Conservation (phyloP, 2,329 filamentous ascomycete genomes). For the Talaromyces islandicus region DNA sequence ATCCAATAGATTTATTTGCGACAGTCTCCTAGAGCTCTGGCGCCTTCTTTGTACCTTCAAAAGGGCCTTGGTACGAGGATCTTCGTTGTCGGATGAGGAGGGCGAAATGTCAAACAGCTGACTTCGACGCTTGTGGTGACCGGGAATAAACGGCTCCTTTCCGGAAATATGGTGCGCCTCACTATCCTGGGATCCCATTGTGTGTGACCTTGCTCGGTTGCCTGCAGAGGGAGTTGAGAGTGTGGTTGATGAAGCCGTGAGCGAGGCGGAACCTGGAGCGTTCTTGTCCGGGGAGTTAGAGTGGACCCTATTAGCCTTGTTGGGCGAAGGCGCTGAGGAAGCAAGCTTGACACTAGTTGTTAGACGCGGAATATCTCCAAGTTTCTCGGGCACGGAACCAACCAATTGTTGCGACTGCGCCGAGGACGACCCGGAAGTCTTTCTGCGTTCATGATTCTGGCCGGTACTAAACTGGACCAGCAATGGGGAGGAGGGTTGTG, state of each 20-base stretch:
- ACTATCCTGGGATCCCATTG: conserved; percentile 88
- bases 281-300: conserved; percentile 56
- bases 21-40: conserved; percentile 92
- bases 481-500: conserved; percentile 80
- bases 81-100: conserved; percentile 95
- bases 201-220: conserved; percentile 78
- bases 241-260: conserved; percentile 18
- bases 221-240: neutral
- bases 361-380: conserved; percentile 65
- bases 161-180: conserved; percentile 59
- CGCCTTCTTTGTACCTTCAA: conserved; percentile 86
- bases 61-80: conserved; percentile 81
- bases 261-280: conserved; percentile 49
- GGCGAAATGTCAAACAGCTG: conserved; percentile 96
- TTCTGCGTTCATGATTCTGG: conserved; percentile 74
- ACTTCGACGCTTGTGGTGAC: conserved; percentile 82
- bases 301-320: conserved; percentile 36
- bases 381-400: conserved; percentile 62
- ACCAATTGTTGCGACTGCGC: conserved; percentile 70
- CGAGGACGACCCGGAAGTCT: conserved; percentile 86
- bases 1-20: conserved; percentile 79
- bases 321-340: conserved; percentile 51
- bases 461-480: conserved; percentile 93
- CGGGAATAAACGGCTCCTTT: conserved; percentile 55
- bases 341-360: conserved; percentile 45